Evolutionary conservation across 805 yeast genomes (phyloP).

Genomic region (Candida adriatica): DNA sequence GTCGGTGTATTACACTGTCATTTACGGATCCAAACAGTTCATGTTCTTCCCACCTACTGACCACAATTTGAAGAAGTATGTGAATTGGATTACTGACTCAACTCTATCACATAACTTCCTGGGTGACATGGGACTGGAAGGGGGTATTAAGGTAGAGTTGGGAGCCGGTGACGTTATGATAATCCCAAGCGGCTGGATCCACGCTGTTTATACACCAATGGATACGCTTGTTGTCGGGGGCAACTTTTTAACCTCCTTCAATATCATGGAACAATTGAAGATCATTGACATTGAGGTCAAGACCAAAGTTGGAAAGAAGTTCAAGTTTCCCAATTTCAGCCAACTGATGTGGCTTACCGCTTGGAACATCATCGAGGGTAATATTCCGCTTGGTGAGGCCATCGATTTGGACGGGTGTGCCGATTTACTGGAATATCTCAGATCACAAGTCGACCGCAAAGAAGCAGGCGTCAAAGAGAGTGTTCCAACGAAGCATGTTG

Average conservation of each 20-base stretch:
- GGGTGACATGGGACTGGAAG: constrained; percentile 39
- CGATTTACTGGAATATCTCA: constrained; percentile 6
- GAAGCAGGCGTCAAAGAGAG: constrained; percentile 5
- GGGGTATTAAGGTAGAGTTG: constrained; percentile 50
- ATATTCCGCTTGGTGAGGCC: constrained; percentile 2
- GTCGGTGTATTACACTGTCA: constrained; percentile 79
- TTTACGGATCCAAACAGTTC: constrained; percentile 70
- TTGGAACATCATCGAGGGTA: constrained; percentile 6
- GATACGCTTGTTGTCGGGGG: constrained; percentile 87
- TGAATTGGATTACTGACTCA: constrained; percentile 63
- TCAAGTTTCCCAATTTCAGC: constrained; percentile 72
- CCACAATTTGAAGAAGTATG: constrained; percentile 52
- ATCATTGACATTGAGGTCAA: constrained; percentile 55
- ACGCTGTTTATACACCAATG: constrained; percentile 75
- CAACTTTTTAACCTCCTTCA: constrained; percentile 64
- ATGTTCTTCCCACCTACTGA: constrained; percentile 74
- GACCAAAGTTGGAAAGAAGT: constrained; percentile 70
- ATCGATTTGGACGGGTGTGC: constrained; percentile 7
- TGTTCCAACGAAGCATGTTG: constrained; percentile 10
- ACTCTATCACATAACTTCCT: constrained; percentile 61
- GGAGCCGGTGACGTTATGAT: constrained; percentile 66
- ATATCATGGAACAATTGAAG: constrained; percentile 49
- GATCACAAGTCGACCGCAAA: constrained; percentile 3
- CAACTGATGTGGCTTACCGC: constrained; percentile 65
- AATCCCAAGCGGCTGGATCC: constrained; percentile 92